Evolutionary conservation across 148 eudicot species (phyloP).

Genomic region (Cornus florida): DNA sequence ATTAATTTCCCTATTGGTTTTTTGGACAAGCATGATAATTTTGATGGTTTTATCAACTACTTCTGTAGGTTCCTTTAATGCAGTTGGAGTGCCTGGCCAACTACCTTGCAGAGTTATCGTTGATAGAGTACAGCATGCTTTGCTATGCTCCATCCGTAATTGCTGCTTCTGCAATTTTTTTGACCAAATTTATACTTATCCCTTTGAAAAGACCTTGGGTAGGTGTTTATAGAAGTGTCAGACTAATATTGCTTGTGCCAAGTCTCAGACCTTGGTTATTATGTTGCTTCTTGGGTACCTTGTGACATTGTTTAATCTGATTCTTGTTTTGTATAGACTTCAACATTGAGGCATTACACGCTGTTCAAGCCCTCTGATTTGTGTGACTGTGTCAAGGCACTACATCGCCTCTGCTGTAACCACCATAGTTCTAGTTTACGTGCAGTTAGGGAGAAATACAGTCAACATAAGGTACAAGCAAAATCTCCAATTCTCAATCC

Average conservation of each 20-base stretch:
- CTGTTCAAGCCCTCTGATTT: constrained; percentile 64
- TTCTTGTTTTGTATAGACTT: constrained; percentile 36
- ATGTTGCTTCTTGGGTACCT: background rate
- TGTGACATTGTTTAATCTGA: background rate
- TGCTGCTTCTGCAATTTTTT: constrained; percentile 72
- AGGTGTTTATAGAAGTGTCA: constrained; percentile 7
- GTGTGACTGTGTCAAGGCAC: constrained; percentile 55
- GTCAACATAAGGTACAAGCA: constrained; percentile 68
- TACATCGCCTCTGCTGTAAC: constrained; percentile 57
- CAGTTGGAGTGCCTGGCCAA: constrained; percentile 71
- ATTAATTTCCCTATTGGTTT: background rate
- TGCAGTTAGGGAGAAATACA: constrained; percentile 76
- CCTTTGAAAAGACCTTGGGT: constrained; percentile 75
- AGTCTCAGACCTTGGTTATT: background rate
- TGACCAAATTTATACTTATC: constrained; percentile 60
- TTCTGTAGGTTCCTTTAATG: constrained; percentile 44
- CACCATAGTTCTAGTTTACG: constrained; percentile 54
- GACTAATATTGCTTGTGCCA: background rate
- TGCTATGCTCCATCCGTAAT: constrained; percentile 60
- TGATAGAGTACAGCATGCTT: constrained; percentile 75
- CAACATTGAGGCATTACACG: constrained; percentile 67
- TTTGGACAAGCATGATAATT: background rate
- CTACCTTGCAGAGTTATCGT: constrained; percentile 70
- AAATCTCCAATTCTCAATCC: background rate
- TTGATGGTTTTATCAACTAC: background rate